Conservation (phyloP, 352 stramenopile genomes). For the Thalassiosira exigua region DNA sequence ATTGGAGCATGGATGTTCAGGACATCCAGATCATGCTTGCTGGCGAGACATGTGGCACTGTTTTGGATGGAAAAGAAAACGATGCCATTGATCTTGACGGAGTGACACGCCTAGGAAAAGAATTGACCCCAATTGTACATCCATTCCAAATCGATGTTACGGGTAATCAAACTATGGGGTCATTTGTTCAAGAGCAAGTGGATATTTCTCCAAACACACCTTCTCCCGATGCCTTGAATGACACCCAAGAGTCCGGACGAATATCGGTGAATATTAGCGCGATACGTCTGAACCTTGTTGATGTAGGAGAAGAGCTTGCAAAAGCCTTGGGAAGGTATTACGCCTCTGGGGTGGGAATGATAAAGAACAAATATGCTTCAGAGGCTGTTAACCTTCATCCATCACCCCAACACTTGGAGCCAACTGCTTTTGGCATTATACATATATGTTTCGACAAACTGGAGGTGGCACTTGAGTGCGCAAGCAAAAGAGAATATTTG, state of each 20-base stretch:
- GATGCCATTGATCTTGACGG: constrained; percentile 35
- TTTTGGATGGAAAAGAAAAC: constrained; percentile 13
- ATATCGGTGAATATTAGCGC: constrained; percentile 63
- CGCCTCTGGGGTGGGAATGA: constrained; percentile 57
- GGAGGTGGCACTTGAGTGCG: constrained; percentile 75
- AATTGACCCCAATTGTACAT: constrained; percentile 61
- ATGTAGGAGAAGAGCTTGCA: constrained; percentile 77
- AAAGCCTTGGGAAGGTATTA: constrained; percentile 77
- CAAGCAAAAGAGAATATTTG: constrained; percentile 72
- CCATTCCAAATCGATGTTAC: constrained; percentile 68
- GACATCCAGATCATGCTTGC: constrained; percentile 78
- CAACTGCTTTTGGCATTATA: constrained; percentile 27
- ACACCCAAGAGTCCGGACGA: constrained; percentile 11
- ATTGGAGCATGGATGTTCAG: constrained; percentile 56
- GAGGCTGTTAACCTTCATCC: background rate
- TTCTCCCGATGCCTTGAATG: too few relatives aligned
- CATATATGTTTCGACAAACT: constrained; percentile 65
- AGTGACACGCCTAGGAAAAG: constrained; percentile 24
- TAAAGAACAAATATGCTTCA: background rate
- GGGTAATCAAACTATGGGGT: constrained; percentile 7
- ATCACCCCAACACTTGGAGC: background rate
- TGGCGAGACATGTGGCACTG: background rate
- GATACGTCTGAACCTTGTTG: constrained; percentile 78
- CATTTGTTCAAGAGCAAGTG: too few relatives aligned
- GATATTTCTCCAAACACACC: too few relatives aligned